These are phyloP conservation scores for Fusarium staphyleae DNA, from an alignment of 2,329 filamentous ascomycete genomes.

Conservation along the genomic window DNA sequence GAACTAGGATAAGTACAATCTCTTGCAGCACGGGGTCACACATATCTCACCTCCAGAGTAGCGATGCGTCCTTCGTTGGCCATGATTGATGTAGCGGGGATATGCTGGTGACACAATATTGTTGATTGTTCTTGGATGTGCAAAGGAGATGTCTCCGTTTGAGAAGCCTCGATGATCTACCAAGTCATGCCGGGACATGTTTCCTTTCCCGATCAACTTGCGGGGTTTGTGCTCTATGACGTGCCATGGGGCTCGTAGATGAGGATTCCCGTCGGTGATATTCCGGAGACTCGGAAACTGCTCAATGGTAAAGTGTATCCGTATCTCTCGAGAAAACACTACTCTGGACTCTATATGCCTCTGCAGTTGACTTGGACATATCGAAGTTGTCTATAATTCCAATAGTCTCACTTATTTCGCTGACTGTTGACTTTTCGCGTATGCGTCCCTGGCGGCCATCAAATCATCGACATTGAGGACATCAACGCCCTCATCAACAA, in stretches of 20 bases:
- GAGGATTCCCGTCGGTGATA: slow-evolving; percentile 38
- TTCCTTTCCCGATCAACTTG: slow-evolving; percentile 31
- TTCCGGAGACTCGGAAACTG: slow-evolving; percentile 40
- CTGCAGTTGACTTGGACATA: not conserved
- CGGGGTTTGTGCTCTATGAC: slow-evolving; percentile 38
- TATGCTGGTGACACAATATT: not conserved
- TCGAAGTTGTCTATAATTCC: not conserved
- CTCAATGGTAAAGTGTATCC: slow-evolving; percentile 7
- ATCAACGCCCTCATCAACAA: slow-evolving; percentile 65
- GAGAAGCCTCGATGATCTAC: slow-evolving; percentile 1
- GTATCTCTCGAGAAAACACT: slow-evolving; percentile 8
- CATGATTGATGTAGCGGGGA: slow-evolving; percentile 23
- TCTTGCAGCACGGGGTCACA: not conserved
- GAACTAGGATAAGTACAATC: slow-evolving; percentile 23
- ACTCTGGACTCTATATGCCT: slow-evolving; percentile 1
- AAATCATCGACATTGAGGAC: slow-evolving; percentile 69
- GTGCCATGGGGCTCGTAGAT: slow-evolving; percentile 25
- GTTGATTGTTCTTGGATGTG: slow-evolving; percentile 9
- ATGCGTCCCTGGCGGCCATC: slow-evolving; percentile 43
- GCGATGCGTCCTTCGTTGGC: slow-evolving; percentile 40
- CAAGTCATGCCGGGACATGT: slow-evolving; percentile 24
- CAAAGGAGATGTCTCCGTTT: slow-evolving; percentile 1
- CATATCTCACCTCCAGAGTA: slow-evolving; percentile 49
- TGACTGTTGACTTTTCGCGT: slow-evolving; percentile 5
- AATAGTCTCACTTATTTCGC: slow-evolving; percentile 2